phyloP scores from a whole-genome alignment of 1,284 basidiomycete species.

The Cutaneotrichosporon cyanovorans region DNA sequence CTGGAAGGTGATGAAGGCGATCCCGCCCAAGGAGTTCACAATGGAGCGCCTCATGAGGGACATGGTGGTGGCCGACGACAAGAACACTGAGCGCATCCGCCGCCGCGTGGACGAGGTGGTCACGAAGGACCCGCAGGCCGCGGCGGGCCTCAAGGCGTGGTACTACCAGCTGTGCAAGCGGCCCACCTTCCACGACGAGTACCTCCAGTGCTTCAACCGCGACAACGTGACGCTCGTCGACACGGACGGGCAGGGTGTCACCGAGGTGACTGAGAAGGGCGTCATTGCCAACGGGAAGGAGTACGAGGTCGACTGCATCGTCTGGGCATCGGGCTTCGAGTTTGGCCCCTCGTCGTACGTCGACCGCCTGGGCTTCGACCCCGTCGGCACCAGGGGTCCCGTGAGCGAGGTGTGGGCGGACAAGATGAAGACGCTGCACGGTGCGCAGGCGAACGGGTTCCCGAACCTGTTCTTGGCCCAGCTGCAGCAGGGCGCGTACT shows the following conservation, averaged over 20 bases:
- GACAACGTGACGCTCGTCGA: conserved; percentile 12
- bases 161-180: conserved; percentile 17
- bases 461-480: conserved; percentile 14
- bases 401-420: conserved; percentile 12
- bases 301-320: conserved; percentile 11
- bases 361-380: conserved; percentile 6
- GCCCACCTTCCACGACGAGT: conserved; percentile 14
- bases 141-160: conserved; percentile 12
- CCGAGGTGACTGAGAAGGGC: conserved; percentile 10
- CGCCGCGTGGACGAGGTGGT: conserved; percentile 9
- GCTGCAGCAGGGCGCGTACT: conserved; percentile 4
- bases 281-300: conserved; percentile 10
- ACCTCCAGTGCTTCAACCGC: conserved; percentile 12
- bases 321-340: conserved; percentile 16
- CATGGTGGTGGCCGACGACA: conserved; percentile 9
- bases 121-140: conserved; percentile 4
- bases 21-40: no score
- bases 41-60: background rate
- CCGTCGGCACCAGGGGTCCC: conserved; percentile 6
- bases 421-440: conserved; percentile 10
- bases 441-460: conserved; percentile 11
- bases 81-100: conserved; percentile 3
- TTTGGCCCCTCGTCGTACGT: conserved; percentile 7
- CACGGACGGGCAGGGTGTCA: conserved; percentile 12
- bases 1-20: background rate